These are phyloP conservation scores for Tylopilus plumbeoviolaceoides DNA, from an alignment of 768 basidiomycete species.

Conservation along the genomic window DNA sequence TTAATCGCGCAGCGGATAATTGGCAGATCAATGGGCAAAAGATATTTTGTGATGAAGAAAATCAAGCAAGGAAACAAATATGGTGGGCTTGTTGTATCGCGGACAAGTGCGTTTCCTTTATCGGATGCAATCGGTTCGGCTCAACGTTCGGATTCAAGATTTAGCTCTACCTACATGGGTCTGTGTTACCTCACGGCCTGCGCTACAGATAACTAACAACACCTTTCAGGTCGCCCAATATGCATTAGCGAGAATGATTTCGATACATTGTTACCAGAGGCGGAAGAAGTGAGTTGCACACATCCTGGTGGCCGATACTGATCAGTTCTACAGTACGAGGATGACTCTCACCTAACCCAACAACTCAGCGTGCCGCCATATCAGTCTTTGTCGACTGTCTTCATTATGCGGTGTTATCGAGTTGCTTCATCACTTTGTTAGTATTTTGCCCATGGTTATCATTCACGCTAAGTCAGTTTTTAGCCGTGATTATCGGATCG, in stretches of 20 bases:
- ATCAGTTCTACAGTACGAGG: constrained; percentile 47
- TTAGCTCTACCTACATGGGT: constrained; percentile 76
- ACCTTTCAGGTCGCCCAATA: constrained; percentile 53
- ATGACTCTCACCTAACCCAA: constrained; percentile 51
- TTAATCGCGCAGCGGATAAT: constrained; percentile 72
- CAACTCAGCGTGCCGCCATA: constrained; percentile 36
- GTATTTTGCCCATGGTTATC: constrained; percentile 19
- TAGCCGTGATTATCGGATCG: constrained; percentile 63
- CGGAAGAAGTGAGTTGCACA: constrained; percentile 43
- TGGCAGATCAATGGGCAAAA: constrained; percentile 64
- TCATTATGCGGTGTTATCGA: constrained; percentile 51
- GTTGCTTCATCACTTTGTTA: constrained; percentile 57
- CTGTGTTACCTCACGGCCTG: constrained; percentile 5
- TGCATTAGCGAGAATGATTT: constrained; percentile 67
- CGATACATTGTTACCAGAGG: constrained; percentile 58
- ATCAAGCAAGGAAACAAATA: constrained; percentile 67
- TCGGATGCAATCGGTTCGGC: background rate
- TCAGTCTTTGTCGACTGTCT: constrained; percentile 39
- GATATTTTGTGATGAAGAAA: constrained; percentile 63
- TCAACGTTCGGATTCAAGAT: constrained; percentile 35
- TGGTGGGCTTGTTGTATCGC: constrained; percentile 76
- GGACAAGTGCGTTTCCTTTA: constrained; percentile 51
- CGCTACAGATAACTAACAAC: constrained; percentile 4
- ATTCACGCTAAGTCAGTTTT: background rate
- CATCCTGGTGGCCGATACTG: background rate